phyloP scores from a whole-genome alignment of 306 rosid genomes.

The Quercus wislizeni region DNA sequence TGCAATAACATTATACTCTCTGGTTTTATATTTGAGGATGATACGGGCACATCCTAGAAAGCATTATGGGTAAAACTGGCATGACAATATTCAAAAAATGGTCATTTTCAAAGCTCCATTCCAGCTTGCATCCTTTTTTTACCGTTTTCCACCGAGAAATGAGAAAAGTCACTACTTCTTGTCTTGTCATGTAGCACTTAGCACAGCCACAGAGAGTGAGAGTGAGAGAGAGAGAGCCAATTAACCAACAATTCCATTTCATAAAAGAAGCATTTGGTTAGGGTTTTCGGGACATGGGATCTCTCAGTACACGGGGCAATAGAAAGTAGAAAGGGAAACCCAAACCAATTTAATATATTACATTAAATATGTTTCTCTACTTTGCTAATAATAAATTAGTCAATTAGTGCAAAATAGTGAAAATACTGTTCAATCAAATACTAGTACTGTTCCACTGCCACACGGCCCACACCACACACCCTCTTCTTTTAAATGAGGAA shows the following conservation, averaged over 20 bases:
- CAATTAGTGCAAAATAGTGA: no score
- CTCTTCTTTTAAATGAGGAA: conserved; percentile 42
- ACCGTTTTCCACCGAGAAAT: conserved; percentile 50
- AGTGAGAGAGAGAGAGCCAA: conserved; percentile 31
- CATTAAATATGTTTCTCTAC: not conserved
- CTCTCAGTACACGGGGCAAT: conserved; percentile 30
- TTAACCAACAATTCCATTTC: conserved; percentile 32
- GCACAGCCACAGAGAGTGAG: conserved; percentile 12
- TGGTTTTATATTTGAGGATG: not conserved
- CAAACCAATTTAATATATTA: not conserved
- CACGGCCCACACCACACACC: conserved; percentile 22
- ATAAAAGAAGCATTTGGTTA: conserved; percentile 38
- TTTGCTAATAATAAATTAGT: not conserved
- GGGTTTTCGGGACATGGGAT: conserved; percentile 58
- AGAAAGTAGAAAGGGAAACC: not conserved
- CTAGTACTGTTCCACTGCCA: not conserved
- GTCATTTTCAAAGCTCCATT: conserved; percentile 8
- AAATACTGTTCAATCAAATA: no score
- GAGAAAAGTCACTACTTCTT: conserved; percentile 61
- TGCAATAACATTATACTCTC: not conserved
- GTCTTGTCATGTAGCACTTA: conserved; percentile 73
- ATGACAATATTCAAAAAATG: not conserved
- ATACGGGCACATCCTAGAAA: not conserved
- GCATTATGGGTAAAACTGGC: conserved; percentile 23
- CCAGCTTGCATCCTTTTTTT: conserved; percentile 27